Percentiles rank a stretch among this genome's conserved stretches.
Evolutionary conservation across 306 rosid genomes (phyloP).

Genomic region (Prunus davidiana): DNA sequence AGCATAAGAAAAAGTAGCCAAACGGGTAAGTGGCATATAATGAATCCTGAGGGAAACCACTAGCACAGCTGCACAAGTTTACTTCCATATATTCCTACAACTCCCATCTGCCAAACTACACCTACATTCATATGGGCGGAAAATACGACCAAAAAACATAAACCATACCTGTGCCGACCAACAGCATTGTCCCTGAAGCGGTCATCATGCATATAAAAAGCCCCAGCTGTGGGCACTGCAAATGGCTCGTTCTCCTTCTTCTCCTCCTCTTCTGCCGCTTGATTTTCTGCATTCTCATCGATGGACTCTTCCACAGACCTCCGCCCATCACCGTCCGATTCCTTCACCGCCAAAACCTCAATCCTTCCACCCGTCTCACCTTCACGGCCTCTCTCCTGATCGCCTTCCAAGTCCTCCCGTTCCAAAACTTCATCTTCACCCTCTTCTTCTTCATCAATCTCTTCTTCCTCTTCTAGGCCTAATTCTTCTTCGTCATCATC

Average conservation of each 20-base stretch:
- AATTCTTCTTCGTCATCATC: constrained; percentile 66
- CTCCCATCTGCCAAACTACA: background rate
- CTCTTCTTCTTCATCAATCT: constrained; percentile 31
- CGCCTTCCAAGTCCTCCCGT: constrained; percentile 17
- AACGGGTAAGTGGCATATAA: background rate
- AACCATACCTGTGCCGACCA: constrained; percentile 68
- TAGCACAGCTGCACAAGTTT: background rate
- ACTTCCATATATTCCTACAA: background rate
- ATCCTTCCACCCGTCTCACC: constrained; percentile 29
- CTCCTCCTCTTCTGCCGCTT: constrained; percentile 51
- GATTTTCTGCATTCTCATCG: constrained; percentile 37
- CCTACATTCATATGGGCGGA: background rate
- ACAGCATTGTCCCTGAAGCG: constrained; percentile 81
- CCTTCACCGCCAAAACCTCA: constrained; percentile 35
- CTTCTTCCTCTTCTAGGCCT: constrained; percentile 44
- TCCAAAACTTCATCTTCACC: constrained; percentile 23
- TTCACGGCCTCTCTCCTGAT: constrained; percentile 36
- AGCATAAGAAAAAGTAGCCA: background rate
- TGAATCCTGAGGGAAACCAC: background rate
- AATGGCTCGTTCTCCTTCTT: constrained; percentile 93
- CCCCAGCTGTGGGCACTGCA: constrained; percentile 98
- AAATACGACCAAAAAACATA: background rate
- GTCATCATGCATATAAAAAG: constrained; percentile 95
- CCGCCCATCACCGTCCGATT: constrained; percentile 37
- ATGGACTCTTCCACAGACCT: constrained; percentile 37